Base-by-base conservation (phyloP, 2,329 filamentous ascomycete genomes). In the Aspergillus novofumigatus region DNA sequence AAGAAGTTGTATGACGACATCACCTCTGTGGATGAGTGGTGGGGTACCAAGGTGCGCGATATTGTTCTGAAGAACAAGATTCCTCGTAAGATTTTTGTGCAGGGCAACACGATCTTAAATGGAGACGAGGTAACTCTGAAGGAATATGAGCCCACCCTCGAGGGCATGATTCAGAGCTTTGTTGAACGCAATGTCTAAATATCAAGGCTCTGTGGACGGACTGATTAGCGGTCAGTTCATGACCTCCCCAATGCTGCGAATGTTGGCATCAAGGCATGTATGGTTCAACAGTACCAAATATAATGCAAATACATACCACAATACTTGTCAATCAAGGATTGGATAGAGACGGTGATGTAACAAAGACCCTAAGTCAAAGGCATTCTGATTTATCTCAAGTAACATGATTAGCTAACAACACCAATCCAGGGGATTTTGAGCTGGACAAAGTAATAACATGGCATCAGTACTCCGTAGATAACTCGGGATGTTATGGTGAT, bases 121-220 rank as follows among this genome's bases (percentile, higher is more conserved):
- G 84, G 82, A 0, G 90, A 89, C 56, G 83, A 86, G 71, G 90
- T 95, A 29, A 82, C 80, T 14, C 75, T 96, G 74, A 90, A 87
- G 77, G 91, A 97, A 77, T 97, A 97, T 75, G 90, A 95, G 65
- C 83, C 92, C 1, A 90, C 85, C 5, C 78, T 87, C 6, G 84
- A 89, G 72, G 92, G 92, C 5, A 86, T 97, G 79, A 87, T 96
- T 60, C 82, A 90, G 80, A 94, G 90, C 74, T 95, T 85, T 81
- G 88, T 81, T 2, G 89, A 92, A 66, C 73, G 78, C 42, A 68
- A 76, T 44, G 72, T 79, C 21, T 80, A 69, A 62, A 54, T 41
- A n/a, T n/a, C 20, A 23, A 59, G n/a, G 29, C 32, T 10, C 21
- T 41, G 26, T 29, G 26, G 25, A 23, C n/a, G 17, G 25, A 42